A percentile compares a stretch with the other conserved stretches of the same genome.
Conservation (phyloP, 2,329 filamentous ascomycete genomes). For the Colletotrichum navitas region DNA sequence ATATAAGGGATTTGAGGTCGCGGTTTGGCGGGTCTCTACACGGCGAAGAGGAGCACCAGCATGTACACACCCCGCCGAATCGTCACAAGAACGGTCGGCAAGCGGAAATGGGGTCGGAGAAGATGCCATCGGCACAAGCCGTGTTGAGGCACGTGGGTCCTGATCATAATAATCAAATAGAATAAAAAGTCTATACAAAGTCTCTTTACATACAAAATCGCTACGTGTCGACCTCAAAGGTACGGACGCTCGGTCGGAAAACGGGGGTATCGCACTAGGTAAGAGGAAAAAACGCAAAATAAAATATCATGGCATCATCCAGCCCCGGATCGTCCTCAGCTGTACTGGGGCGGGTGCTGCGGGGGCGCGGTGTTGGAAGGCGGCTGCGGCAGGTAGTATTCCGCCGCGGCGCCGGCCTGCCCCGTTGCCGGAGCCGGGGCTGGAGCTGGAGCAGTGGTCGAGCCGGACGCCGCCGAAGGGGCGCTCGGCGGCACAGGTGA, state of each 20-base stretch:
- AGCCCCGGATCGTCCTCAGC: not conserved
- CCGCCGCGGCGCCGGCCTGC: slow-evolving; percentile 28
- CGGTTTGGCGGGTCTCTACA: not conserved
- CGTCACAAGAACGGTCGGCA: not conserved
- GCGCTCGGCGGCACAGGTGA: not conserved
- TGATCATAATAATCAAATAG: not conserved
- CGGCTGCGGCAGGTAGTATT: slow-evolving; percentile 34
- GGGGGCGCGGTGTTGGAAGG: slow-evolving; percentile 31
- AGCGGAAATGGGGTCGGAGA: too few relatives aligned
- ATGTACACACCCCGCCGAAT: not conserved
- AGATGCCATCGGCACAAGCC: not conserved
- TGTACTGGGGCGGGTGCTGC: slow-evolving; percentile 33
- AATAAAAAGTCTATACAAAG: not conserved
- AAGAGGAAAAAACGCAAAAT: not conserved
- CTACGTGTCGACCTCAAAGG: not conserved
- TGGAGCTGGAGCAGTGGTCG: slow-evolving; percentile 1
- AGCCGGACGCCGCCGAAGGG: not conserved
- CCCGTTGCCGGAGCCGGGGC: not conserved
- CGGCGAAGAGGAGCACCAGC: not conserved
- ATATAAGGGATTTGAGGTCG: too few relatives aligned
- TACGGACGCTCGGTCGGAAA: not conserved
- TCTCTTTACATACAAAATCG: not conserved
- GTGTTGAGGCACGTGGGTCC: too few relatives aligned
- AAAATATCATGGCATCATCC: not conserved
- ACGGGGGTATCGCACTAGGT: not conserved